phyloP scores from a whole-genome alignment of 768 basidiomycete species.

The Boletus tomentosulus region DNA sequence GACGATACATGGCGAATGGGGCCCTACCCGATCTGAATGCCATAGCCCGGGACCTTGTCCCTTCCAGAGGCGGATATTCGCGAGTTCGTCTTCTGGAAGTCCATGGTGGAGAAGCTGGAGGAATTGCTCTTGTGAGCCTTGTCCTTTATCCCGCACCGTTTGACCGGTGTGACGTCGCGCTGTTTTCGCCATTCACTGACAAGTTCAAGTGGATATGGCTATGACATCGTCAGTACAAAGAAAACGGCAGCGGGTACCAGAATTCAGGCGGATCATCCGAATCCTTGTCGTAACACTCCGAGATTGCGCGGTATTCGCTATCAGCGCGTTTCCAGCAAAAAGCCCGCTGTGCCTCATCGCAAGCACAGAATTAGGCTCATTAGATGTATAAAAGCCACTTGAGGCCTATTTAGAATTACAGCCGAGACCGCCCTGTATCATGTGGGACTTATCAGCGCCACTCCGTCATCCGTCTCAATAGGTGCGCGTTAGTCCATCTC shows the following conservation, averaged over 20 bases:
- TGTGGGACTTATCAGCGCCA: too few relatives aligned
- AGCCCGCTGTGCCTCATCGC: too few relatives aligned
- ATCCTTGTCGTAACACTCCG: too few relatives aligned
- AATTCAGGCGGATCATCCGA: too few relatives aligned
- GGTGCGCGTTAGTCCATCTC: not conserved
- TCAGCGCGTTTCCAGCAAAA: too few relatives aligned
- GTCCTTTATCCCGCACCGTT: not conserved
- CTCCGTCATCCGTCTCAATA: not conserved
- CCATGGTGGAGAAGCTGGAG: not conserved
- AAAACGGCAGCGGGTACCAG: not conserved
- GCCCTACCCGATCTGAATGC: constrained; percentile 29
- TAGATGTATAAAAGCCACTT: not conserved
- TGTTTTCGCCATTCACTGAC: constrained; percentile 19
- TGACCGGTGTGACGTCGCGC: constrained; percentile 1
- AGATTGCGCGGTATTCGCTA: too few relatives aligned
- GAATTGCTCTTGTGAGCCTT: not conserved
- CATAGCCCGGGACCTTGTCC: constrained; percentile 22
- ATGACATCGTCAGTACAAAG: not conserved
- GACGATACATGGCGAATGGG: not conserved
- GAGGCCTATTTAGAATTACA: not conserved
- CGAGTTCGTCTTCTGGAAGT: constrained; percentile 16
- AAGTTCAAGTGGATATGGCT: not conserved
- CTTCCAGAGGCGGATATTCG: constrained; percentile 11
- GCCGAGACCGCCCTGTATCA: too few relatives aligned
- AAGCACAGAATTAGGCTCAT: too few relatives aligned